Percentiles rank a stretch among this genome's conserved stretches.
Conservation (phyloP, 2,329 filamentous ascomycete genomes). For the Trichoderma lentiforme region DNA sequence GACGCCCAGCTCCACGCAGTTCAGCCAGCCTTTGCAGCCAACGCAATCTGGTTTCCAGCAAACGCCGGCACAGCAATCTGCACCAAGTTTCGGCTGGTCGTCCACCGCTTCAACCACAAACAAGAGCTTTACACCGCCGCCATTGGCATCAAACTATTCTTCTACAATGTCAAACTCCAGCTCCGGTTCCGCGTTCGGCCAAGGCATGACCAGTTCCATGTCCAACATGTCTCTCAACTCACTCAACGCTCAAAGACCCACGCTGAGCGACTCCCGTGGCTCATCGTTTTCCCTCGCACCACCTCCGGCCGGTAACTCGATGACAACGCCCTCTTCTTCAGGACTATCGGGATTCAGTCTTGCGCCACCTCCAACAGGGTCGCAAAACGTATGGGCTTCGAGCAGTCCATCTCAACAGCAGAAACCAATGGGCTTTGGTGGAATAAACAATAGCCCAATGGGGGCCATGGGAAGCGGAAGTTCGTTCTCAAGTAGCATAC, state of each 20-base stretch:
- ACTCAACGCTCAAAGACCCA: conserved; percentile 35
- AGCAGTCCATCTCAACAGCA: conserved; percentile 6
- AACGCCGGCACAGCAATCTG: conserved; percentile 26
- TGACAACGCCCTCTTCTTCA: conserved; percentile 16
- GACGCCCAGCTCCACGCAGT: conserved; percentile 59
- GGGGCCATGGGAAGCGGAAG: conserved; percentile 18
- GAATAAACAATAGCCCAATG: conserved; percentile 21
- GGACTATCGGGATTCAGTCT: conserved; percentile 45
- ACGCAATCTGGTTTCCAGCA: conserved; percentile 29
- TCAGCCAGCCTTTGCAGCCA: conserved; percentile 58
- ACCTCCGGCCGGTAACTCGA: conserved; percentile 38
- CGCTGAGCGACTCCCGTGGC: conserved; percentile 30
- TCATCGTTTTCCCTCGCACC: conserved; percentile 58
- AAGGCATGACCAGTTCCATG: conserved; percentile 43
- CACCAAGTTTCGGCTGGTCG: conserved; percentile 51
- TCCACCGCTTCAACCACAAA: conserved; percentile 33
- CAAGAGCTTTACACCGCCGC: conserved; percentile 22
- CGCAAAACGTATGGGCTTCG: conserved; percentile 23
- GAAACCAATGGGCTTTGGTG: conserved; percentile 19
- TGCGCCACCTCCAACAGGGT: conserved; percentile 38
- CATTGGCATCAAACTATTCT: conserved; percentile 32
- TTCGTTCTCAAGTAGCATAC: conserved; percentile 25
- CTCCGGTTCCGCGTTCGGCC: conserved; percentile 33
- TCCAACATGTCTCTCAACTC: conserved; percentile 44
- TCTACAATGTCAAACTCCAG: conserved; percentile 26